Percentiles rank a stretch among this genome's conserved stretches.
These are phyloP conservation scores for Zasmidium angulare DNA, from an alignment of 2,329 filamentous ascomycete species.

Conservation along the genomic window DNA sequence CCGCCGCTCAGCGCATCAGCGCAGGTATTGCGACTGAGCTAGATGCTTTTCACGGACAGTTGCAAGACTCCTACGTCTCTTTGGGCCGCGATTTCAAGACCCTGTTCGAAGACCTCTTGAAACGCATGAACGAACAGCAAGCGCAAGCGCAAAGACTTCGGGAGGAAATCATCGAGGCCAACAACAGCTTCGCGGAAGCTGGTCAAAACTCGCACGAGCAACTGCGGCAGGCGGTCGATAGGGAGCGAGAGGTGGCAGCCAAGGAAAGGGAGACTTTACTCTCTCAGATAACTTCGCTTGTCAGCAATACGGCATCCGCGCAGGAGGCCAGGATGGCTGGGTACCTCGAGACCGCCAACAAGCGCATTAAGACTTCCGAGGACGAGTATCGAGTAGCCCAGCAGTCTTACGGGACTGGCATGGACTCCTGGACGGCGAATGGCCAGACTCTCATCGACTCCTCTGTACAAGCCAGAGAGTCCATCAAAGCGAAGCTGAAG, in stretches of 20 bases:
- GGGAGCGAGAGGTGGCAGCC: slow-evolving; percentile 72
- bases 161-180: slow-evolving; percentile 69
- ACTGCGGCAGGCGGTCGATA: slow-evolving; percentile 68
- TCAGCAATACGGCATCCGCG: slow-evolving; percentile 70
- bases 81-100: slow-evolving; percentile 83
- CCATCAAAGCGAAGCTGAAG: slow-evolving; percentile 77
- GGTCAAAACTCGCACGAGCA: slow-evolving; percentile 65
- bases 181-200: slow-evolving; percentile 65
- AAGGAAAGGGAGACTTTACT: slow-evolving; percentile 74
- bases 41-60: slow-evolving; percentile 75
- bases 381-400: slow-evolving; percentile 61
- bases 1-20: slow-evolving; percentile 83
- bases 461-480: slow-evolving; percentile 71
- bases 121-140: slow-evolving; percentile 73
- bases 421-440: slow-evolving; percentile 71
- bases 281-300: slow-evolving; percentile 71
- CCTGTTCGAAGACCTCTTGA: slow-evolving; percentile 78
- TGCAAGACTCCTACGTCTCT: slow-evolving; percentile 79
- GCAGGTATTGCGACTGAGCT: slow-evolving; percentile 86
- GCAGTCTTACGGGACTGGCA: slow-evolving; percentile 65
- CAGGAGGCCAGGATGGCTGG: slow-evolving; percentile 71
- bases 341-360: slow-evolving; percentile 64
- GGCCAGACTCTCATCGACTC: slow-evolving; percentile 69
- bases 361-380: slow-evolving; percentile 41
- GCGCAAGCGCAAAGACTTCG: slow-evolving; percentile 72